phyloP scores from a whole-genome alignment of 1,139 yeast genomes.

The Lodderomyces pseudojiufengensis region DNA sequence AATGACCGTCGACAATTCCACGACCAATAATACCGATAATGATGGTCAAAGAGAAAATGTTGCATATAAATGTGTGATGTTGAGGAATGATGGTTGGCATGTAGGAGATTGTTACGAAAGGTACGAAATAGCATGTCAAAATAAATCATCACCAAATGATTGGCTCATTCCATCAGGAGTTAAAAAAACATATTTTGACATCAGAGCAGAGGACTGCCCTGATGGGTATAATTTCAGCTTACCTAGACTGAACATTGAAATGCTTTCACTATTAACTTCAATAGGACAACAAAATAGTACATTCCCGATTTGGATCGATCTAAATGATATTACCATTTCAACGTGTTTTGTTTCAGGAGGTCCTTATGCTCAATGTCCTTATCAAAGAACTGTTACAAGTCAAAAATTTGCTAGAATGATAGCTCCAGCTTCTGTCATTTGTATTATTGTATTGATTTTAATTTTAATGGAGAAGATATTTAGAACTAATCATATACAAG shows the following conservation, averaged over 20 bases:
- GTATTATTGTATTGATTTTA: constrained; percentile 43
- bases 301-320: constrained; percentile 69
- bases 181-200: constrained; percentile 50
- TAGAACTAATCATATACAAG: constrained; percentile 36
- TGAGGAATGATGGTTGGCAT: constrained; percentile 49
- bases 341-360: constrained; percentile 91
- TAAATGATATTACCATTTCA: constrained; percentile 70
- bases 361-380: constrained; percentile 75
- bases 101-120: constrained; percentile 62
- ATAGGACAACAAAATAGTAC: constrained; percentile 17
- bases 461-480: constrained; percentile 36
- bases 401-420: constrained; percentile 61
- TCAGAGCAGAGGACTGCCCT: constrained; percentile 46
- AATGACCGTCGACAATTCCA: not conserved
- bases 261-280: constrained; percentile 26
- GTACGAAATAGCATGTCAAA: constrained; percentile 56
- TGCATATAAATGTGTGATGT: constrained; percentile 62
- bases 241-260: constrained; percentile 50
- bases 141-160: constrained; percentile 29
- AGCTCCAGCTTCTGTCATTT: constrained; percentile 62
- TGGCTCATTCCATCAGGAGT: constrained; percentile 44
- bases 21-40: not conserved
- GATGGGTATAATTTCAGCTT: constrained; percentile 47
- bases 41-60: constrained; percentile 11
- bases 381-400: constrained; percentile 51